These are phyloP conservation scores for Aphanomyces stellatus DNA, from an alignment of 352 stramenopile genomes.

Conservation along the genomic window DNA sequence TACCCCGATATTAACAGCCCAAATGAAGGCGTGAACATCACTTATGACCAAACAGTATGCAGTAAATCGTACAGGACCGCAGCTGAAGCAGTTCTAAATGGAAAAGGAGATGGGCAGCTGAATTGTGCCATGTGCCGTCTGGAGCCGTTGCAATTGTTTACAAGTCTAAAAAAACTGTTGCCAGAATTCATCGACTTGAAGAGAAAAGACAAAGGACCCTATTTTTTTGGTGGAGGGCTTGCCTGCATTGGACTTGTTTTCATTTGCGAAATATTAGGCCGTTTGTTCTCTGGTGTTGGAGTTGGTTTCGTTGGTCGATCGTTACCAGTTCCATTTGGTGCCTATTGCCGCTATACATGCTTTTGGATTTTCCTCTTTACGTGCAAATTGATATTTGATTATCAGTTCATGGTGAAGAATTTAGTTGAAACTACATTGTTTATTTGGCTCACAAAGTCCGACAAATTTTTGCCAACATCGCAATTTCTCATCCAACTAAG, in stretches of 20 bases:
- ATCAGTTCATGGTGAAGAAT: slow-evolving; percentile 26
- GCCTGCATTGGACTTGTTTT: slow-evolving; percentile 18
- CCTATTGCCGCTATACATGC: slow-evolving; percentile 25
- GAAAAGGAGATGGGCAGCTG: slow-evolving; percentile 33
- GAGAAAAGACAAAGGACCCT: slow-evolving; percentile 7
- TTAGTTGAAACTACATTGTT: slow-evolving; percentile 25
- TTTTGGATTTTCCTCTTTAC: slow-evolving; percentile 24
- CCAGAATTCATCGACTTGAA: slow-evolving; percentile 14
- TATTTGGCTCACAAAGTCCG: slow-evolving; percentile 18
- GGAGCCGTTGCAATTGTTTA: slow-evolving; percentile 35
- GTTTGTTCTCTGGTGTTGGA: slow-evolving; percentile 22
- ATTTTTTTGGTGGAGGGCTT: slow-evolving; percentile 17
- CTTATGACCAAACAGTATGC: slow-evolving; percentile 56
- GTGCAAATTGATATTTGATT: slow-evolving; percentile 23
- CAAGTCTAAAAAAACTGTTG: not conserved
- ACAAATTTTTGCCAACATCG: slow-evolving; percentile 9
- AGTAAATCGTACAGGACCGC: slow-evolving; percentile 36
- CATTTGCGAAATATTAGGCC: slow-evolving; percentile 20
- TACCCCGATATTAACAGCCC: slow-evolving; percentile 18
- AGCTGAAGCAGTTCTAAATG: slow-evolving; percentile 43
- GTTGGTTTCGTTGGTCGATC: slow-evolving; percentile 22
- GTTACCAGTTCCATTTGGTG: slow-evolving; percentile 21
- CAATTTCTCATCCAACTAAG: slow-evolving; percentile 22
- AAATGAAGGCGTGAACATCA: slow-evolving; percentile 20
- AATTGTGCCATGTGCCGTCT: slow-evolving; percentile 75